Percentiles rank a stretch among this genome's conserved stretches.
phyloP scores from a whole-genome alignment of 2,329 filamentous ascomycete genomes.

The Pseudocercospora crystallina region DNA sequence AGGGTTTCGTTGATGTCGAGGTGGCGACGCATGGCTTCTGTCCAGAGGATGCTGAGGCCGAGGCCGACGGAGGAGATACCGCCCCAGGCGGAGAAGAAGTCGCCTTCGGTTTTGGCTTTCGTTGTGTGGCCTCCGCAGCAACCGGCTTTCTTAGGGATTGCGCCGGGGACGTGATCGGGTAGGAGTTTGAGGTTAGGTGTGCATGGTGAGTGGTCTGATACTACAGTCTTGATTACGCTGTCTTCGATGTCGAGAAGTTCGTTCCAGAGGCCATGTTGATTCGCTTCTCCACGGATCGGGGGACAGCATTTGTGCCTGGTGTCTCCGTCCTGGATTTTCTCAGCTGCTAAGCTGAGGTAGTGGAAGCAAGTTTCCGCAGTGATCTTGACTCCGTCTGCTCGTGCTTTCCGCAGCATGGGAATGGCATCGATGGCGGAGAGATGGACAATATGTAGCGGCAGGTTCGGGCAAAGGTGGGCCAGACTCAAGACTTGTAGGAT shows the following conservation, averaged over 20 bases:
- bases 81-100: slow-evolving; percentile 96
- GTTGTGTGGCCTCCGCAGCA: slow-evolving; percentile 40
- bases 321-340: slow-evolving; percentile 79
- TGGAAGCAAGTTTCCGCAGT: slow-evolving; percentile 96
- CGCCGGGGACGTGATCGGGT: slow-evolving; percentile 64
- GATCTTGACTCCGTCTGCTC: slow-evolving; percentile 73
- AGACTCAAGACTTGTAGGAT: slow-evolving; percentile 82
- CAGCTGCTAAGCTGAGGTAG: slow-evolving; percentile 81
- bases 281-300: slow-evolving; percentile 76
- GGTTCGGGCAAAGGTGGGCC: slow-evolving; percentile 73
- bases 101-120: slow-evolving; percentile 69
- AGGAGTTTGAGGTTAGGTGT: slow-evolving; percentile 91
- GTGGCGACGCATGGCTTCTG: slow-evolving; percentile 65
- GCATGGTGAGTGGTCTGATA: slow-evolving; percentile 94
- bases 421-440: slow-evolving; percentile 87
- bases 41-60: slow-evolving; percentile 87
- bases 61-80: slow-evolving; percentile 93
- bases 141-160: slow-evolving; percentile 27
- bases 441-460: slow-evolving; percentile 91
- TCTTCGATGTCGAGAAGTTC: slow-evolving; percentile 66
- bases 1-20: slow-evolving; percentile 56
- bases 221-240: slow-evolving; percentile 85
- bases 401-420: slow-evolving; percentile 73
- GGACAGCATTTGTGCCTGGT: slow-evolving; percentile 95
- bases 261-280: slow-evolving; percentile 83